Percentiles rank a stretch among this genome's conserved stretches.
These are phyloP conservation scores for Mimosa bimucronata DNA, from an alignment of 306 rosid species.

Conservation along the genomic window DNA sequence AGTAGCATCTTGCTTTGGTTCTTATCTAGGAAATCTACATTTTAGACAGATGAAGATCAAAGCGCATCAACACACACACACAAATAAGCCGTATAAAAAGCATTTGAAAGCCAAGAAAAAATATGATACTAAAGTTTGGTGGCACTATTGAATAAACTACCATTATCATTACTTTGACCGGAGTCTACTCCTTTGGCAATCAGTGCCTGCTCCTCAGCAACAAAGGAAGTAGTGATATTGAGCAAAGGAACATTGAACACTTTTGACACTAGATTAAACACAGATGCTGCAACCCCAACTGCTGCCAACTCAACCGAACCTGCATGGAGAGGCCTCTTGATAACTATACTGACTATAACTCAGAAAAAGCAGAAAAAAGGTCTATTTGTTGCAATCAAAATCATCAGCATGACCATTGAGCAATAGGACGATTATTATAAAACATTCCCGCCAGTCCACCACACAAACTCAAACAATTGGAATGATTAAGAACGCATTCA, in stretches of 20 bases:
- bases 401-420: neutral
- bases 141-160: constrained; percentile 36
- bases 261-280: constrained; percentile 84
- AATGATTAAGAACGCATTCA: constrained; percentile 7
- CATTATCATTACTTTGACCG: constrained; percentile 39
- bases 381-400: neutral
- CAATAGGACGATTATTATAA: neutral
- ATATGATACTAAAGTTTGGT: constrained; percentile 1
- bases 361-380: constrained; percentile 25
- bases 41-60: constrained; percentile 34
- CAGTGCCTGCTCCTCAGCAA: constrained; percentile 87
- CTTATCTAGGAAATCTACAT: constrained; percentile 46
- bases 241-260: constrained; percentile 79
- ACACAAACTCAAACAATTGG: neutral
- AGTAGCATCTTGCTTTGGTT: constrained; percentile 60
- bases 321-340: constrained; percentile 43
- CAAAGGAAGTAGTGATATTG: constrained; percentile 91
- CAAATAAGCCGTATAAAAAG: constrained; percentile 27
- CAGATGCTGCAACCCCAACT: constrained; percentile 86
- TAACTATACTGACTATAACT: constrained; percentile 18
- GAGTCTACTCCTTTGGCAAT: constrained; percentile 43
- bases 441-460: constrained; percentile 6
- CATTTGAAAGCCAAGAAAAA: constrained; percentile 21
- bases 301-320: constrained; percentile 94
- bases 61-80: neutral